Base-by-base conservation (phyloP, 441 rosid genomes). In the Isatis lusitanica region DNA sequence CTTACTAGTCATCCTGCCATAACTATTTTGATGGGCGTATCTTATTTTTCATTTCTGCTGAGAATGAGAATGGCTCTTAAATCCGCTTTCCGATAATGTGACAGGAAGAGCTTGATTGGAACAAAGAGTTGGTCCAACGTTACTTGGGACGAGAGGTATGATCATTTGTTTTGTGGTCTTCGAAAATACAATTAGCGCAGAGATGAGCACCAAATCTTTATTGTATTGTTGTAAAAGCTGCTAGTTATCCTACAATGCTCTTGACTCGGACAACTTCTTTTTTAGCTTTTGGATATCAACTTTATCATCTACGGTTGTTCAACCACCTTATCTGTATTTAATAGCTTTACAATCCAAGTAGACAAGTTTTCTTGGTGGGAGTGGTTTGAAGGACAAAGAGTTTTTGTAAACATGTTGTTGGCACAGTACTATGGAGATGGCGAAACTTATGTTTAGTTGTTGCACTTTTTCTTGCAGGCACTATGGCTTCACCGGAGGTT, bases 51-150 rank as follows among this genome's bases (percentile, higher is more conserved):
- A 42, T 31, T 36, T 76, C 31, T 69, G 44, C 47, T 63, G 55
- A 42, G 36, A 62, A 60, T 38, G 70, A 24, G 43, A 52, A 35
- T 46, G 53, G 21, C 5, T 38, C 30, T 47, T 6, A 6, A 53
- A 69, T 46, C 17, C 6, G 56, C 39, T 63, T 17, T 30, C 18
- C 57, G 48, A 17, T 33, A 5, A 70, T 79, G 7, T 84, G 66
- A 75, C 85, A 92, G 97, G 97, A 89, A 68, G 98, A 92, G 83
- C 94, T 90, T 68, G 84, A 83, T 31, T 90, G 93, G 98, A 85
- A 85, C 71, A 83, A 88, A 82, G 79, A 64, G 40, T 70, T 94
- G 83, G 75, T 94, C 44, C 86, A 79, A 73, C 83, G 85, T 40
- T 94, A 85, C 47, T 50, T 89, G 30, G 98, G 97, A 55, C 84